Evolutionary conservation across 768 basidiomycete species (phyloP), one percentile per base, ranked within the genome.

Genomic region (Pholiota microspora): DNA sequence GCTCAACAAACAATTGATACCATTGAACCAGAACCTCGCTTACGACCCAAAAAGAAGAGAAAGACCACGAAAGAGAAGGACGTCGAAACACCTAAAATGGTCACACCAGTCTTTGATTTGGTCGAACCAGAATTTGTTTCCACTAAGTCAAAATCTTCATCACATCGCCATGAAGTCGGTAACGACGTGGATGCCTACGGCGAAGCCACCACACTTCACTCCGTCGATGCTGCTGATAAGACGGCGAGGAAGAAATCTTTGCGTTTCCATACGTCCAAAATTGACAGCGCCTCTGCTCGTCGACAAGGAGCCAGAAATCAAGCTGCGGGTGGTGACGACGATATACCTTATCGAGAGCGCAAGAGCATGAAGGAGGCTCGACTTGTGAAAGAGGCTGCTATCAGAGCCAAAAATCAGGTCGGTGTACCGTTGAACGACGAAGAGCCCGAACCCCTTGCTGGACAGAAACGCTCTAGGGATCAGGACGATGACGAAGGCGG

Each of bases 251-350:
- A 84, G 61, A 89, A 88, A 60, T 83, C 90, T 6, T 80, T 98
- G 28, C 86, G 89, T 31, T 99, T 98, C 84, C 92, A 98, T 71
- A 94, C 93, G 4, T 82, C 91, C 51, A 90, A 88, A 67, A 95
- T 99, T 63, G 92, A 92, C 66, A 85, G 86, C 54, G 82, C 92
- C 5, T 81, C 84, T 50, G 84, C 87, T 9, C 78, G 89, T 56
- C 80, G 95, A 51, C 82, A 84, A 53, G 83, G 82, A 25, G 93
- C 92, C 5, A 77, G 91, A 54, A 78, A 73, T 57, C 80, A 79
- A 23, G 84, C 88, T 4, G 67, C 85, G 49, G 89, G 91, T 27
- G 97, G 97, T 15, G 97, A 99, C 66, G 96, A 98, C 63, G 97
- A 99, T 65, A 77, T 98, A 45, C 97, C 97, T 15, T 92, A 95